Base-by-base conservation (phyloP, 1,284 basidiomycete species). In the Rhizoctonia solani region DNA sequence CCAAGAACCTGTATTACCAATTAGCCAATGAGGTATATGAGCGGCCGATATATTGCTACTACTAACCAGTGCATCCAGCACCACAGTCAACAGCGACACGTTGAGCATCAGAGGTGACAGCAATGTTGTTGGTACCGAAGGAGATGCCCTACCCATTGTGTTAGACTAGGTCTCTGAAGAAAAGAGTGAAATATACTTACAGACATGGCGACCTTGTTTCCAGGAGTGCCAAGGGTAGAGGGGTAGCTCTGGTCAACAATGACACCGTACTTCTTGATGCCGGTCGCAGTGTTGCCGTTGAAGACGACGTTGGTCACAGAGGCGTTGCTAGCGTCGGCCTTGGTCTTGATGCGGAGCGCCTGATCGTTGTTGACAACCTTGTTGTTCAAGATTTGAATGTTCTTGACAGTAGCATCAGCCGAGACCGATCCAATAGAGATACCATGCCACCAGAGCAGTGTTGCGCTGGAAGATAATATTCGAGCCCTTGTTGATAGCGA, bases 201-300 rank as follows among this genome's bases (percentile, higher is more conserved):
- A 23, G 34, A 68, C 29, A 69, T 41, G 4, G 52, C 27, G 13
- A 61, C 61, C 5, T 50, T 54, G 13, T 66, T 55, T 34, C 68
- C 68, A n/a, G 68, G 37, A n/a, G 23, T 55, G 16, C 68, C 68
- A 53, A 66, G 50, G 13, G 56, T 49, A 13, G 8, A 25, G 14
- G 59, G 55, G 37, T 68, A 66, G 32, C 56, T 53, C 52, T 71
- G 70, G 53, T 70, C 54, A 34, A 72, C 67, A 13, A 71, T 56
- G 21, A 72, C 70, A 25, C 72, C 73, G 46, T 73, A 72, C 34
- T 69, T 69, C 44, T 47, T 70, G 23, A 68, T 69, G 29, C 63
- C 65, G 9, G 68, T 54, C 14, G 53, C 53, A 32, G 53, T 54
- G 19, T 54, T 54, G 52, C 71, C 71, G 9, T 29, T 54, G 66